phyloP scores from a whole-genome alignment of 129 eudicot genomes.

The Flaveria sonorensis region DNA sequence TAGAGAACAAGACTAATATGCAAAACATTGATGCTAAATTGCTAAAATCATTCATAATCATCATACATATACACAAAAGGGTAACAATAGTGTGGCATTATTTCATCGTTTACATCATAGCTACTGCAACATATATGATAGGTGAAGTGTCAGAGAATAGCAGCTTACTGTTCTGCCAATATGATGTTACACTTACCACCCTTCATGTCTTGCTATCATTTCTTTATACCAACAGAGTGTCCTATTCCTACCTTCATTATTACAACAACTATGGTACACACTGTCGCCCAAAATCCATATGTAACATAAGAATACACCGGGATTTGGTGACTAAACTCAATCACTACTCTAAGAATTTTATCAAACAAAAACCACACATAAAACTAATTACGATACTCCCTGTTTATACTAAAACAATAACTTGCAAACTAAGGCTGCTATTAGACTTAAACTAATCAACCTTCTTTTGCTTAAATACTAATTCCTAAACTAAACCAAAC shows the following conservation, averaged over 20 bases:
- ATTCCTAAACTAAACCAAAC: no score
- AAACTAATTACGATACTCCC: no score
- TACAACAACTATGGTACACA: neutral
- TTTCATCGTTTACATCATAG: neutral
- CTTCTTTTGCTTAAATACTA: no score
- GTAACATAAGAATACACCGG: no score
- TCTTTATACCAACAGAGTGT: neutral
- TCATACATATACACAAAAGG: neutral
- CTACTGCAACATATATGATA: conserved; percentile 4
- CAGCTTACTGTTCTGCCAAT: neutral
- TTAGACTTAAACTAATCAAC: no score
- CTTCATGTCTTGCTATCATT: conserved; percentile 13
- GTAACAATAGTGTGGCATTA: neutral
- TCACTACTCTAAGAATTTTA: no score
- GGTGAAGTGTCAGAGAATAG: neutral
- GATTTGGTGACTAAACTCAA: no score
- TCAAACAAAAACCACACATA: no score
- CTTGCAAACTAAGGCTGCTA: no score
- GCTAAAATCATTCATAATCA: neutral
- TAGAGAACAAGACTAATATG: neutral
- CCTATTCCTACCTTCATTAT: neutral
- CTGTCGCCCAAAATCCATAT: no score
- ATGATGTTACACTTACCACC: neutral
- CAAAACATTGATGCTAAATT: neutral
- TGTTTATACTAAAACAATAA: no score